Percentiles rank a stretch among this genome's conserved stretches.
phyloP scores from a whole-genome alignment of 345 rosid species.

The Arabidopsis arenosa region DNA sequence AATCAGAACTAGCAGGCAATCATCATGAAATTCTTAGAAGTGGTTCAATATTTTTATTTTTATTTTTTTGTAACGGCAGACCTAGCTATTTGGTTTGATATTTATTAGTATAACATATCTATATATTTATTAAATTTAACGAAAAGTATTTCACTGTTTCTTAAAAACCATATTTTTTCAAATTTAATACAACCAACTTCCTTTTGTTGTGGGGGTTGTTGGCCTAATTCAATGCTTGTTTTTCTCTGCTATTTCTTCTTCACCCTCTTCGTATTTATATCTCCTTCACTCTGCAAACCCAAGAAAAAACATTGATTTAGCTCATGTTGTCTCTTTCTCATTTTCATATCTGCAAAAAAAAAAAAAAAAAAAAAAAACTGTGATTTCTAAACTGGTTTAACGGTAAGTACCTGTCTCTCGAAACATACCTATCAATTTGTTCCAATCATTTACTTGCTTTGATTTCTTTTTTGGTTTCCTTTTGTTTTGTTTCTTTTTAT shows the following conservation, averaged over 20 bases:
- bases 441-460: slow-evolving; percentile 16
- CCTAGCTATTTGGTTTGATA: neutral
- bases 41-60: slow-evolving; percentile 9
- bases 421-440: neutral
- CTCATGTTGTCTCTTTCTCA: slow-evolving; percentile 32
- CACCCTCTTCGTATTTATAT: slow-evolving; percentile 43
- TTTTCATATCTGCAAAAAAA: slow-evolving; percentile 6
- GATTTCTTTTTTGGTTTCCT: neutral
- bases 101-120: neutral
- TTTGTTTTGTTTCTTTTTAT: neutral
- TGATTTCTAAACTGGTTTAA: slow-evolving; percentile 7
- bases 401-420: slow-evolving; percentile 18
- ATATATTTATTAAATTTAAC: neutral
- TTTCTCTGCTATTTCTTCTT: slow-evolving; percentile 36
- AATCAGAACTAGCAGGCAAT: slow-evolving; percentile 18
- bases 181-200: slow-evolving; percentile 58
- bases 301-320: slow-evolving; percentile 21
- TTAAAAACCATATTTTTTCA: slow-evolving; percentile 17
- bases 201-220: slow-evolving; percentile 71
- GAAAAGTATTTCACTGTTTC: neutral
- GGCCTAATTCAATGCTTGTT: slow-evolving; percentile 71
- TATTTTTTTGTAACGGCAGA: neutral
- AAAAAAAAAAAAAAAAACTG: neutral
- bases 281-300: slow-evolving; percentile 28
- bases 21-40: slow-evolving; percentile 24